Evolutionary conservation across 257 asterid genomes (phyloP), one percentile per base, ranked within the genome.

Genomic region (Solanum stenotomum): DNA sequence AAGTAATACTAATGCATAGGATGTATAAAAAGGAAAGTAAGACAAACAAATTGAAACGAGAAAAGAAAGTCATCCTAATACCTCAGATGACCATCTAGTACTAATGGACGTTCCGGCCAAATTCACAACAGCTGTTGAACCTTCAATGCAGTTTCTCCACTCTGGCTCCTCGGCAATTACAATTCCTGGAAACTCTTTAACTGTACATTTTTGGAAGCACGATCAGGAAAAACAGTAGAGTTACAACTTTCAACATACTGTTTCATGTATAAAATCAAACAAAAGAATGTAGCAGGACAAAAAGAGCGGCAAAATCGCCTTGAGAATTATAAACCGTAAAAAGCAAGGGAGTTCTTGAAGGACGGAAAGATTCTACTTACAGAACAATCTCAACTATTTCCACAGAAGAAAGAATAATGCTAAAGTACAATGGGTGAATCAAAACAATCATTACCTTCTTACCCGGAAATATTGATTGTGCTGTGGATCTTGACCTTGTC

Each of bases 41-140:
- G 71, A 49, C 10, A 10, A 40, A n/a, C 15, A 37, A 25, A n/a
- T 65, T 2, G 22, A 72, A 72, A 72, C 3, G 38, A 79, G 25
- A 44, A 44, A 2, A 0, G 5, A 29, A 79, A 4, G 85, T 33
- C 27, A 3, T 9, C 59, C 79, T 15, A 44, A 86, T 92, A 96
- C 98, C 95, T 94, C 98, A 6, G 98, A 92, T 27, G 98, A 94
- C 98, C 99, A 95, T 93, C 99, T 95, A 5, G 95, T 93, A 92
- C 98, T 95, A 89, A 95, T 94, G 37, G 99, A 95, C 91, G 88
- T n/a, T 86, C 99, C 99, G 44, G 99, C 99, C 91, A 97, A 90
- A 92, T 97, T 95, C 83, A 97, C 98, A 22, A 97, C 98, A 56
- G 98, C 98, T 10, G 98, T 94, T 40, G 99, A 97, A 65, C 98